Conservation (phyloP, 768 basidiomycete species). For the Agaricus sinodeliciosus region DNA sequence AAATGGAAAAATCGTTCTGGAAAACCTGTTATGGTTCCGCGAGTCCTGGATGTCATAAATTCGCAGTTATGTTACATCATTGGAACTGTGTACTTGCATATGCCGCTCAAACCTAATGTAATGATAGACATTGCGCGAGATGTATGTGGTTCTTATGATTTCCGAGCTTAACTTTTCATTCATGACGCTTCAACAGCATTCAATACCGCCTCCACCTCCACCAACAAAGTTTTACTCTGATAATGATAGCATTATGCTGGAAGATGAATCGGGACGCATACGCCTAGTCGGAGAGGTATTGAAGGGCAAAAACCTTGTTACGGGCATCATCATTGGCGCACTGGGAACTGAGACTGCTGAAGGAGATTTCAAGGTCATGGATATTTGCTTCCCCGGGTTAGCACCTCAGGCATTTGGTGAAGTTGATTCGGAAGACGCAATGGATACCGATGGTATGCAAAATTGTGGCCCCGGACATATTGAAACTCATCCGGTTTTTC, state of each 20-base stretch:
- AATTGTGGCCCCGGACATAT: no score
- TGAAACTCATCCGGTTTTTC: constrained; percentile 7
- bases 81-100: constrained; percentile 97
- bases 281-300: constrained; percentile 75
- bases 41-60: constrained; percentile 84
- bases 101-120: constrained; percentile 98
- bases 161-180: background rate
- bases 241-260: constrained; percentile 80
- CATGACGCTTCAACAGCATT: constrained; percentile 49
- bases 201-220: constrained; percentile 80
- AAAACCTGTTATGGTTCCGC: constrained; percentile 61
- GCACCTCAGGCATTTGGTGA: constrained; percentile 50
- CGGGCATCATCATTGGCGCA: constrained; percentile 85
- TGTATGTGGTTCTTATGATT: constrained; percentile 32
- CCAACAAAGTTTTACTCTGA: constrained; percentile 66
- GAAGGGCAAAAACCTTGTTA: constrained; percentile 61
- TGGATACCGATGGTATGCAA: constrained; percentile 63
- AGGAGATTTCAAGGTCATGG: constrained; percentile 93
- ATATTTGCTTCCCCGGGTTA: constrained; percentile 80
- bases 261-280: constrained; percentile 95
- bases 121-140: constrained; percentile 91
- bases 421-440: constrained; percentile 29
- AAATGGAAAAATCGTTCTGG: constrained; percentile 47
- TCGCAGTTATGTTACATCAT: constrained; percentile 84
- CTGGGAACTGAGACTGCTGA: constrained; percentile 84